These are phyloP conservation scores for Aphanomyces cochlioides DNA, from an alignment of 352 stramenopile genomes.

Conservation along the genomic window DNA sequence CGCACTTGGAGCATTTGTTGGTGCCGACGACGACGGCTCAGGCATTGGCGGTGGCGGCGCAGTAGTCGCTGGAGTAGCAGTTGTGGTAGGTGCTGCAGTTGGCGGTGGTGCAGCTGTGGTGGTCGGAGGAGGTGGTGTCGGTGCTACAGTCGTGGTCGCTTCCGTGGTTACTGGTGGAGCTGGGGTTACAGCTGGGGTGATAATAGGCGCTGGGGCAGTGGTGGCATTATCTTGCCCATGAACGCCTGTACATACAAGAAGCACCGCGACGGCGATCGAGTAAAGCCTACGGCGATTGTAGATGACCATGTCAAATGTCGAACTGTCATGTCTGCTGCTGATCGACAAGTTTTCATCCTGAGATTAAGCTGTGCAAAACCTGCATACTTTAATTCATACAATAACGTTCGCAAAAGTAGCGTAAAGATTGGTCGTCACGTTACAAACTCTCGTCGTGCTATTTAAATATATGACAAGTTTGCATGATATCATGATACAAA, in stretches of 20 bases:
- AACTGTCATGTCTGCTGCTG: neutral
- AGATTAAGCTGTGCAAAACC: too few relatives aligned
- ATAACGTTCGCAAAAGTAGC: too few relatives aligned
- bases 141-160: neutral
- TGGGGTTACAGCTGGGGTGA: constrained; percentile 2
- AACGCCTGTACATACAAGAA: constrained; percentile 6
- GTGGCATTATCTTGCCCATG: neutral
- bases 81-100: neutral
- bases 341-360: too few relatives aligned
- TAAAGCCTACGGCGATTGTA: neutral
- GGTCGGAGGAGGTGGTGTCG: neutral
- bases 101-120: neutral
- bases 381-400: too few relatives aligned
- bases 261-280: neutral
- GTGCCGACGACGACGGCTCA: neutral
- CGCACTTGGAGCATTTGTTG: neutral
- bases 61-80: neutral
- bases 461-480: neutral
- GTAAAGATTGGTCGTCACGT: neutral
- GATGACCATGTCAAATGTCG: constrained; percentile 11
- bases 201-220: neutral
- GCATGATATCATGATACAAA: neutral
- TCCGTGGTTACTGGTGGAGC: neutral
- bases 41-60: neutral
- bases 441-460: neutral